phyloP scores from a whole-genome alignment of 306 rosid genomes.

The Benincasa hispida region DNA sequence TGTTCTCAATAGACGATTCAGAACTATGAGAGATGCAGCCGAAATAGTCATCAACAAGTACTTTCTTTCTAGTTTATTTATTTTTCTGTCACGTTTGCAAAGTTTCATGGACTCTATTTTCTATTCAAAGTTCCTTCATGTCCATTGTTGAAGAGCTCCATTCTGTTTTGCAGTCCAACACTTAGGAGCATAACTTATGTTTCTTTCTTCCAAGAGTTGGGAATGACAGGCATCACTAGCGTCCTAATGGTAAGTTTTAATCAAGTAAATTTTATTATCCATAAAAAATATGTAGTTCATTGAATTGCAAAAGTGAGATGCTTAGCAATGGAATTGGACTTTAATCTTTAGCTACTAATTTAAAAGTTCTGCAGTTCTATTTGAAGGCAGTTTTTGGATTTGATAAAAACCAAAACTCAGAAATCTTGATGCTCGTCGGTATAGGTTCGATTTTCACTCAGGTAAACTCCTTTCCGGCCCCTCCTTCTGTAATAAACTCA shows the following conservation, averaged over 20 bases:
- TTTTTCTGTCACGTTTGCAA: background rate
- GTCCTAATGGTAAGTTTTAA: constrained; percentile 44
- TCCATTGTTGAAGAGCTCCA: background rate
- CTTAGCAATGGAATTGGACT: background rate
- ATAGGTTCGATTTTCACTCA: constrained; percentile 71
- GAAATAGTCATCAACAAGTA: constrained; percentile 52
- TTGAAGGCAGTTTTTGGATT: constrained; percentile 69
- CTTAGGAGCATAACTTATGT: constrained; percentile 58
- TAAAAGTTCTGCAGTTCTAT: constrained; percentile 52
- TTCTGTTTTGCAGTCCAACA: constrained; percentile 46
- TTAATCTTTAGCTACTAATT: background rate
- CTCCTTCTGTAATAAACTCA: background rate
- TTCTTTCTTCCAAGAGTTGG: constrained; percentile 66
- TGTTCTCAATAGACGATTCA: constrained; percentile 34
- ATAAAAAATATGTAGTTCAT: background rate
- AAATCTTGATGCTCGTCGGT: constrained; percentile 58
- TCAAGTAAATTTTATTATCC: background rate
- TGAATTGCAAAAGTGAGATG: background rate
- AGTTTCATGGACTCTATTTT: background rate
- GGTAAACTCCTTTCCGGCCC: constrained; percentile 28
- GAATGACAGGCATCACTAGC: constrained; percentile 58
- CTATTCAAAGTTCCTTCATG: background rate
- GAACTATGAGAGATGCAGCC: constrained; percentile 50
- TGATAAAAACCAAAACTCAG: constrained; percentile 65
- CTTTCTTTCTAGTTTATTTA: background rate